Evolutionary conservation across 1,284 basidiomycete species (phyloP).

Genomic region (Cryptococcus sp.): DNA sequence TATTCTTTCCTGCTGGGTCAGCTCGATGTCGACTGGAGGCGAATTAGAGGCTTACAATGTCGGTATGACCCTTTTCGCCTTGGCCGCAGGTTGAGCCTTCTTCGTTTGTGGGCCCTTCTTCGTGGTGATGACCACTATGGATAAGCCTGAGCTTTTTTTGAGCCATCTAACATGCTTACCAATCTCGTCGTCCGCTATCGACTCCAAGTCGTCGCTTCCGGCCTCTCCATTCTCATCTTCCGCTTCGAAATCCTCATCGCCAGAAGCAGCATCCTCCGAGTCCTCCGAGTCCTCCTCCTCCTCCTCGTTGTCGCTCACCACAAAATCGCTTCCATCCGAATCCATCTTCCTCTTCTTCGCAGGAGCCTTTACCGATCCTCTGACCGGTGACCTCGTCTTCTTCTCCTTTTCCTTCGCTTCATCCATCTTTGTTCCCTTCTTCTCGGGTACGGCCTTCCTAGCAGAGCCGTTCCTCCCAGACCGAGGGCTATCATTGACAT

Average conservation of each 20-base stretch:
- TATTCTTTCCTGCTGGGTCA: conserved; percentile 17
- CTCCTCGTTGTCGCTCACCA: conserved; percentile 31
- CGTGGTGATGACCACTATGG: too few relatives aligned
- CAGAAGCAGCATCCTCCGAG: not conserved
- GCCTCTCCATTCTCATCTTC: conserved; percentile 22
- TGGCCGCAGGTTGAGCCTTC: too few relatives aligned
- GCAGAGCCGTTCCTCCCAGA: not conserved
- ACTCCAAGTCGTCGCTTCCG: conserved; percentile 4
- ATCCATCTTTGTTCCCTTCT: not conserved
- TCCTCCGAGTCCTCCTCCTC: conserved; percentile 14
- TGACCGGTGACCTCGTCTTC: too few relatives aligned
- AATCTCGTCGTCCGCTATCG: too few relatives aligned
- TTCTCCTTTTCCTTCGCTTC: not conserved
- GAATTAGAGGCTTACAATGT: too few relatives aligned
- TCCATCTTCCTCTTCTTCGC: conserved; percentile 15
- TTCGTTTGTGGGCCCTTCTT: too few relatives aligned
- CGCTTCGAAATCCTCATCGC: not conserved
- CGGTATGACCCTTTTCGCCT: too few relatives aligned
- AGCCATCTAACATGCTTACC: too few relatives aligned
- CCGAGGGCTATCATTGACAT: not conserved
- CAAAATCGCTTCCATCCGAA: conserved; percentile 24
- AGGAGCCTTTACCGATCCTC: conserved; percentile 1
- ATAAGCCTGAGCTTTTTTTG: too few relatives aligned
- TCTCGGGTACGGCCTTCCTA: too few relatives aligned
- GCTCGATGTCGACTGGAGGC: too few relatives aligned